A percentile compares a stretch with the other conserved stretches of the same genome.
phyloP scores from a whole-genome alignment of 2,329 filamentous ascomycete species.

The Claviceps paspali region DNA sequence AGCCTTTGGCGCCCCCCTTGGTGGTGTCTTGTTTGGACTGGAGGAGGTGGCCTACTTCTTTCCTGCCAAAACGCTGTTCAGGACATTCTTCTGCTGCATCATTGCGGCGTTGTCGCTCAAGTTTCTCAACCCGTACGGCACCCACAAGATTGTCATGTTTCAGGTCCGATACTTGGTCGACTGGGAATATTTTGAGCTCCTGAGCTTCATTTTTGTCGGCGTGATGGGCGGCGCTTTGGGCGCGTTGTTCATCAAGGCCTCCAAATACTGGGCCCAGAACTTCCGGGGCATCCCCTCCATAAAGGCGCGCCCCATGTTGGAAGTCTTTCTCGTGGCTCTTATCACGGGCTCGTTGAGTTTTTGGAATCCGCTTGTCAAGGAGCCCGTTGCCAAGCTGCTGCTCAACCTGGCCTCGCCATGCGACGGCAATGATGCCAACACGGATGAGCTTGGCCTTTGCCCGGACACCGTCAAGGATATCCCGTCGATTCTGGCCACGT shows the following conservation, averaged over 20 bases:
- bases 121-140: constrained; percentile 91
- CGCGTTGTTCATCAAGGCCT: constrained; percentile 93
- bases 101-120: constrained; percentile 82
- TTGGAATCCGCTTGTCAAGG: constrained; percentile 82
- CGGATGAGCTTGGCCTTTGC: constrained; percentile 61
- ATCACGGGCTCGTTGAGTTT: constrained; percentile 76
- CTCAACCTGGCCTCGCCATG: constrained; percentile 87
- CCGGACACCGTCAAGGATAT: constrained; percentile 60
- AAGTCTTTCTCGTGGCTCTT: constrained; percentile 76
- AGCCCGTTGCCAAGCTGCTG: constrained; percentile 79
- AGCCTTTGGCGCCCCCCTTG: constrained; percentile 77
- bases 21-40: constrained; percentile 80
- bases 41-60: constrained; percentile 98
- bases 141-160: constrained; percentile 91
- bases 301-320: constrained; percentile 70
- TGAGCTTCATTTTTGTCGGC: constrained; percentile 72
- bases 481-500: constrained; percentile 54
- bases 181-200: constrained; percentile 88
- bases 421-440: constrained; percentile 47
- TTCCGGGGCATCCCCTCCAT: constrained; percentile 72
- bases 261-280: constrained; percentile 71
- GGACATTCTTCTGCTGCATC: constrained; percentile 97
- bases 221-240: constrained; percentile 71
- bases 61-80: constrained; percentile 88
- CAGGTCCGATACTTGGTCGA: constrained; percentile 81